A percentile compares a stretch with the other conserved stretches of the same genome.
phyloP scores from a whole-genome alignment of 306 rosid genomes.

The Ceratonia siliqua region DNA sequence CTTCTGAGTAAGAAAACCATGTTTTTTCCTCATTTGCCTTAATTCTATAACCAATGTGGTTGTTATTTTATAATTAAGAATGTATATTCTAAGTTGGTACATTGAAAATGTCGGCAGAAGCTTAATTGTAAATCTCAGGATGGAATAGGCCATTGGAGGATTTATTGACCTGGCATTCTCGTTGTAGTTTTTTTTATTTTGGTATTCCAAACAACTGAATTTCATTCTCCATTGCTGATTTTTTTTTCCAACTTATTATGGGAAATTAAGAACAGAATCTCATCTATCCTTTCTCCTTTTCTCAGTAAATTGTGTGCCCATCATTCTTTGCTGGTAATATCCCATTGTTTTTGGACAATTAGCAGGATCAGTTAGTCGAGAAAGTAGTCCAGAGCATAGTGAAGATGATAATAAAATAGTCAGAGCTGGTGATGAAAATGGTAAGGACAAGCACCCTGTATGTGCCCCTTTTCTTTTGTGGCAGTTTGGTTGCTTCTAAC shows the following conservation, averaged over 20 bases:
- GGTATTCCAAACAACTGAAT: background rate
- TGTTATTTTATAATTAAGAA: slow-evolving; percentile 17
- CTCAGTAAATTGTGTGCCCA: background rate
- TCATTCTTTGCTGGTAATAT: slow-evolving; percentile 4
- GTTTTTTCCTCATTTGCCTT: background rate
- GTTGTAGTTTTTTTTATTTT: background rate
- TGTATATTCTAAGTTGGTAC: background rate
- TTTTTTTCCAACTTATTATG: background rate
- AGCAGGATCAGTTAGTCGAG: slow-evolving; percentile 42
- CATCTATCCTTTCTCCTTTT: background rate
- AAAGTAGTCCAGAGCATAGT: slow-evolving; percentile 43
- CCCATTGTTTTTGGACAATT: slow-evolving; percentile 27
- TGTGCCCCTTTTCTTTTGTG: slow-evolving; percentile 23
- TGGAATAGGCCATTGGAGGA: slow-evolving; percentile 15
- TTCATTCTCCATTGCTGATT: background rate
- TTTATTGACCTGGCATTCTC: slow-evolving; percentile 7
- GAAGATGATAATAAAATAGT: slow-evolving; percentile 41
- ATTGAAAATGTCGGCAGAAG: background rate
- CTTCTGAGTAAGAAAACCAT: slow-evolving; percentile 26
- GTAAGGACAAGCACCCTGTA: slow-evolving; percentile 43
- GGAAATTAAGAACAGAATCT: background rate
- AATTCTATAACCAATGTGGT: slow-evolving; percentile 2
- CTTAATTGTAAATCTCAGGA: background rate
- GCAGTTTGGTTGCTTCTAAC: slow-evolving; percentile 40
- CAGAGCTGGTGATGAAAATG: slow-evolving; percentile 33